Conservation (phyloP, 1,139 yeast species). For the Suhomyces choctaworum region DNA sequence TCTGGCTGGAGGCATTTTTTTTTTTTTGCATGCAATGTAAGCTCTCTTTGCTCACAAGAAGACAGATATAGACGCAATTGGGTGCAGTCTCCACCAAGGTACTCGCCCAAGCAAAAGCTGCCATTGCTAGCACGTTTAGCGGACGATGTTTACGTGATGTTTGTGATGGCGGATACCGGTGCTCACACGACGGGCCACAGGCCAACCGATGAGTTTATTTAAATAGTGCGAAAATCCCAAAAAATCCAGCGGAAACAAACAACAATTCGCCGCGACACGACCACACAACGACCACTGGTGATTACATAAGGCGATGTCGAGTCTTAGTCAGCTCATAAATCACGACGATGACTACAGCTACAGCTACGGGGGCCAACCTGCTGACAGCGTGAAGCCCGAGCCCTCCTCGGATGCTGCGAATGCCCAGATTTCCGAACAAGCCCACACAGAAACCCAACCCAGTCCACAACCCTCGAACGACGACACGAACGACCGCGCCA, state of each 20-base stretch:
- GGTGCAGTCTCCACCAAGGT: too few relatives aligned
- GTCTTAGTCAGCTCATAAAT: conserved; percentile 21
- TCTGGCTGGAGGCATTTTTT: conserved; percentile 71
- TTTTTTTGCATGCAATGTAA: conserved; percentile 14
- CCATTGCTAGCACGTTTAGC: too few relatives aligned
- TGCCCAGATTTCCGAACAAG: too few relatives aligned
- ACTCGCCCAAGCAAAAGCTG: too few relatives aligned
- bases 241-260: conserved; percentile 3
- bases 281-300: conserved; percentile 5
- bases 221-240: conserved; percentile 10
- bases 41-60: too few relatives aligned
- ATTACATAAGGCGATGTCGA: conserved; percentile 16
- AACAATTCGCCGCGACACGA: conserved; percentile 4
- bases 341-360: conserved; percentile 22
- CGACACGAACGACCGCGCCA: conserved; percentile 5
- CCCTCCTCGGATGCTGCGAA: too few relatives aligned
- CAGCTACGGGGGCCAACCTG: conserved; percentile 11
- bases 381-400: conserved; percentile 3
- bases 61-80: too few relatives aligned
- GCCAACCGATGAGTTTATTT: conserved; percentile 12
- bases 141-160: too few relatives aligned
- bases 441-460: background rate
- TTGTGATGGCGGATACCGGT: conserved; percentile 10
- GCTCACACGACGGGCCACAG: conserved; percentile 6
- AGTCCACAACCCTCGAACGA: conserved; percentile 1